Percentiles rank a stretch among this genome's conserved stretches.
Evolutionary conservation across 2,329 filamentous ascomycete genomes (phyloP).

Genomic region (Penicillium sp.): DNA sequence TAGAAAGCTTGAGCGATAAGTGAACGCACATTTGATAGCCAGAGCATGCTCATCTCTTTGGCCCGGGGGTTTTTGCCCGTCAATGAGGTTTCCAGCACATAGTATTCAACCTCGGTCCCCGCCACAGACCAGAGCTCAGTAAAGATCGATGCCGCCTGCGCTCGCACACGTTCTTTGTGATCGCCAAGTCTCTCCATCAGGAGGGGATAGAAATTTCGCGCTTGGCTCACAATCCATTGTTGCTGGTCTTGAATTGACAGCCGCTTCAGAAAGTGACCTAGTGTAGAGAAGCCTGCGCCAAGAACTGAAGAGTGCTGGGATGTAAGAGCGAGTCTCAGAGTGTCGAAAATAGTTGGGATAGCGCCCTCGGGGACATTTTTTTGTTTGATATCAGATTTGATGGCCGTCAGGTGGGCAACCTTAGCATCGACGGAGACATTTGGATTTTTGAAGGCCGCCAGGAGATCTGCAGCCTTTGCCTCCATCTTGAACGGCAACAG

Average conservation of each 20-base stretch:
- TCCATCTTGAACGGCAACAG: constrained; percentile 53
- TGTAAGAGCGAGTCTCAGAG: constrained; percentile 72
- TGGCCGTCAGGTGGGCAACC: constrained; percentile 68
- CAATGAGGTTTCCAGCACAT: constrained; percentile 77
- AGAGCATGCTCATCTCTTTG: constrained; percentile 82
- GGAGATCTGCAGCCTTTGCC: constrained; percentile 57
- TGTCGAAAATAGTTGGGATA: constrained; percentile 78
- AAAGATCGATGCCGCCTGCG: constrained; percentile 73
- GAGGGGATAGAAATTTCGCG: constrained; percentile 70
- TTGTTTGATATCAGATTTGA: constrained; percentile 91
- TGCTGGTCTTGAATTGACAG: constrained; percentile 83
- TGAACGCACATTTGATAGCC: constrained; percentile 71
- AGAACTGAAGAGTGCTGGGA: constrained; percentile 78
- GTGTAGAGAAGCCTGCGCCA: constrained; percentile 81
- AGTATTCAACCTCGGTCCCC: constrained; percentile 74
- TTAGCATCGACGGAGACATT: constrained; percentile 72
- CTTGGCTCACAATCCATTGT: constrained; percentile 68
- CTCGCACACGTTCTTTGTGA: constrained; percentile 80
- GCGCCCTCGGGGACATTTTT: constrained; percentile 78
- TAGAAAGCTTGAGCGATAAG: constrained; percentile 7
- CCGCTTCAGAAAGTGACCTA: constrained; percentile 85
- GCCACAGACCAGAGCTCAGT: constrained; percentile 74
- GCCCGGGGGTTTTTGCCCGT: constrained; percentile 78
- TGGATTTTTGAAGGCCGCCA: constrained; percentile 61
- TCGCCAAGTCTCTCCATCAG: constrained; percentile 86